phyloP scores from a whole-genome alignment of 106 monocot species.

The Dendrobium nobile region DNA sequence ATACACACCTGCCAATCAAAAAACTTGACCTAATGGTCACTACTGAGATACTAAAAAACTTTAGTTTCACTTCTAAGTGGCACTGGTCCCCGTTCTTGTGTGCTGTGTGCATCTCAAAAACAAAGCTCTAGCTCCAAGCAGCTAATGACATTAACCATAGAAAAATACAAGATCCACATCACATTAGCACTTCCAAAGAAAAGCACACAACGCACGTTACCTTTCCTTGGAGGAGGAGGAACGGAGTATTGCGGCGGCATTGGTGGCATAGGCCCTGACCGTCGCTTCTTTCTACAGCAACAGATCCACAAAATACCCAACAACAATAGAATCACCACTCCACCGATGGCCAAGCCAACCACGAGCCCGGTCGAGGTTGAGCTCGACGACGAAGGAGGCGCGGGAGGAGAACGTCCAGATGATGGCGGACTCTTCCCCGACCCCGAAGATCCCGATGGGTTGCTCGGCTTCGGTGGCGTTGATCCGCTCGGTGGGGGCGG shows the following conservation, averaged over 20 bases:
- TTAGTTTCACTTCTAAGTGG: too few species aligned
- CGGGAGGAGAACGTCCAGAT: neutral
- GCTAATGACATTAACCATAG: too few species aligned
- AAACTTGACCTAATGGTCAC: too few species aligned
- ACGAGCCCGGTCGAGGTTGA: conserved; percentile 18
- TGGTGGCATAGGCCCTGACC: neutral
- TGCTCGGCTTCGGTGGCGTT: neutral
- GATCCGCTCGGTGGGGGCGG: neutral
- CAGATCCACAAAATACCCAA: conserved; percentile 24
- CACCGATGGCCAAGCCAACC: conserved; percentile 29
- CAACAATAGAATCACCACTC: conserved; percentile 17
- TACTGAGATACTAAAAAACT: too few species aligned
- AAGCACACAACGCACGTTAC: conserved; percentile 7
- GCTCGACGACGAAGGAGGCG: conserved; percentile 6
- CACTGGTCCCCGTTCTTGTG: too few species aligned
- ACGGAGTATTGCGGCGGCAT: neutral
- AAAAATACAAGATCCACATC: neutral
- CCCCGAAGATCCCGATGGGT: neutral
- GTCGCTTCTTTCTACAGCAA: conserved; percentile 28
- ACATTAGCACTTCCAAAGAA: neutral
- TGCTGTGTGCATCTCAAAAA: too few species aligned
- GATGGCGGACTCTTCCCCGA: neutral
- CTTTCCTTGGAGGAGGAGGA: conserved; percentile 5
- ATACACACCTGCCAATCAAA: too few species aligned
- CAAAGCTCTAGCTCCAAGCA: too few species aligned